These are phyloP conservation scores for Salix dunnii DNA, from an alignment of 345 rosid genomes.

Conservation along the genomic window DNA sequence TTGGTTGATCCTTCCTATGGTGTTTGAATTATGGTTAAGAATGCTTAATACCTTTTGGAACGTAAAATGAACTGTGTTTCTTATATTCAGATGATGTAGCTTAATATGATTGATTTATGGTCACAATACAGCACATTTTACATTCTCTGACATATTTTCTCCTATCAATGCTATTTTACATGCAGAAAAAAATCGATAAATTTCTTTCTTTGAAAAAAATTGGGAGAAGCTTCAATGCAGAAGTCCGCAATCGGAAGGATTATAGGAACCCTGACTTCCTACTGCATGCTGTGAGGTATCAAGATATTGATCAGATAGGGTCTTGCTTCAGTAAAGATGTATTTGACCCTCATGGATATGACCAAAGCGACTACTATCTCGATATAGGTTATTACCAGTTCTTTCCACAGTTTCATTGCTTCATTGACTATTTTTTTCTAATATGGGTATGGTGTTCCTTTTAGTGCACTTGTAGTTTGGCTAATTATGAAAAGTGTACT, in stretches of 20 bases:
- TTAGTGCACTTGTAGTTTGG: neutral
- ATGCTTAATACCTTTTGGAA: neutral
- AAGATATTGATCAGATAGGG: constrained; percentile 87
- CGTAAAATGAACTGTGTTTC: neutral
- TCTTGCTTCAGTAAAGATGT: constrained; percentile 92
- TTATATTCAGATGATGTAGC: neutral
- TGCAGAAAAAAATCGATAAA: constrained; percentile 75
- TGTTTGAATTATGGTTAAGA: neutral
- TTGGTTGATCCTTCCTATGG: neutral
- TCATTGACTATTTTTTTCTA: neutral
- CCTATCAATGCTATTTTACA: constrained; percentile 15
- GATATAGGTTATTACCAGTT: constrained; percentile 57
- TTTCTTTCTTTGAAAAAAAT: constrained; percentile 70
- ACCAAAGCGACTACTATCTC: constrained; percentile 70
- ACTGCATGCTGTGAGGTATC: constrained; percentile 88
- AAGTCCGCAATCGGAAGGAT: constrained; percentile 90
- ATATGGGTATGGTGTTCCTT: neutral
- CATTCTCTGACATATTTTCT: neutral
- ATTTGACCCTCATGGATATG: constrained; percentile 90
- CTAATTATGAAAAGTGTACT: neutral
- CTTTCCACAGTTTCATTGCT: neutral
- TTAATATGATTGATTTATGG: neutral
- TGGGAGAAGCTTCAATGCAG: constrained; percentile 94
- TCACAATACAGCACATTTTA: neutral
- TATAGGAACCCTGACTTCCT: constrained; percentile 93